Conservation (phyloP, 164 flowering plant species). For the Kalanchoe fedtschenkoi region DNA sequence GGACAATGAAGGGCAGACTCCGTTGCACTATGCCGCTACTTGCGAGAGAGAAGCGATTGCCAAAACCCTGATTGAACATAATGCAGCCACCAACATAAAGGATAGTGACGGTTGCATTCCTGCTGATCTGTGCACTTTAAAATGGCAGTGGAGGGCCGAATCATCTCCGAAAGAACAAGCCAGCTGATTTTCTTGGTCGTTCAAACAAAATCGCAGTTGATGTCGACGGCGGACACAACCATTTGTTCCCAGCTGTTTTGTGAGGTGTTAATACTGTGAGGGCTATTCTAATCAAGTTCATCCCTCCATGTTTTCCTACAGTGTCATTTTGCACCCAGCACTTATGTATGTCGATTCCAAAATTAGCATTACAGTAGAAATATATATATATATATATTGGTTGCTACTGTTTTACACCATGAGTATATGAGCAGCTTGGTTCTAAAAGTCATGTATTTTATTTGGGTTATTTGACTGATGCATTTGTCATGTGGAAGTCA, state of each 20-base stretch:
- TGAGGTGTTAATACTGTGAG: background rate
- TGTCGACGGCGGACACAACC: background rate
- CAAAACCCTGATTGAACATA: conserved; percentile 65
- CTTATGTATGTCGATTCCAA: background rate
- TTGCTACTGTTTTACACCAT: too few relatives aligned
- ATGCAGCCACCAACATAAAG: conserved; percentile 40
- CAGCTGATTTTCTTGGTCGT: conserved; percentile 7
- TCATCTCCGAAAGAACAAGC: conserved; percentile 6
- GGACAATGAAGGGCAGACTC: conserved; percentile 92
- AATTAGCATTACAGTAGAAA: background rate
- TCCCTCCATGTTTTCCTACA: background rate
- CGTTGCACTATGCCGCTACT: conserved; percentile 81
- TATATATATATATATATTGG: too few relatives aligned
- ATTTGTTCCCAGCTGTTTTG: background rate
- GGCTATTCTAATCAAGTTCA: background rate
- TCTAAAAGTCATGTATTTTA: too few relatives aligned
- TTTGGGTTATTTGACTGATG: too few relatives aligned
- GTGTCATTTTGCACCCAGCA: background rate
- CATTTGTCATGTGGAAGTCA: too few relatives aligned
- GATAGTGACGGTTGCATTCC: conserved; percentile 68
- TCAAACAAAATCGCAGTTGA: background rate
- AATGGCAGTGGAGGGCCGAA: conserved; percentile 59
- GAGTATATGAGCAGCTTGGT: too few relatives aligned
- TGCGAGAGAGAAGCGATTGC: conserved; percentile 85
- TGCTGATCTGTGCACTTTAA: conserved; percentile 40